Evolutionary conservation across 75 land plant species (phyloP).

Genomic region (Selaginella tamariscina): DNA sequence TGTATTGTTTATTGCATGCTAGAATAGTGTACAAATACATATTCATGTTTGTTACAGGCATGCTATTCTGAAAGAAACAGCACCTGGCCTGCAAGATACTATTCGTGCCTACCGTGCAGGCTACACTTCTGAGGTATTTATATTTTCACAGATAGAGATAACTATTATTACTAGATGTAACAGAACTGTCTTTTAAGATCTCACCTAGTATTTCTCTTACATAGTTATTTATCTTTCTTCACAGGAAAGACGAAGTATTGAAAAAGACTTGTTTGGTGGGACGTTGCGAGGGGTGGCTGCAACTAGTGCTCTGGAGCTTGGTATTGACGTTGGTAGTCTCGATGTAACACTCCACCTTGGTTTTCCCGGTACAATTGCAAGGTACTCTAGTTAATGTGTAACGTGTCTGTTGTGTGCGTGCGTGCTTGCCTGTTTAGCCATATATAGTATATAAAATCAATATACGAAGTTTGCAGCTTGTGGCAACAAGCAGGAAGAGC

Average conservation of each 20-base stretch:
- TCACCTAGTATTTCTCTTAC: background rate
- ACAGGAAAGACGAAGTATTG: constrained; percentile 87
- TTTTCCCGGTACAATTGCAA: constrained; percentile 91
- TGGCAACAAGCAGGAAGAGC: constrained; percentile 99
- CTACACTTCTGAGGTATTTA: constrained; percentile 58
- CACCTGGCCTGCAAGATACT: constrained; percentile 46
- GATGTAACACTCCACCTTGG: constrained; percentile 97
- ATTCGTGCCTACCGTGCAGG: constrained; percentile 85
- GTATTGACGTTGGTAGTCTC: constrained; percentile 92
- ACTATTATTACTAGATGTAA: no score
- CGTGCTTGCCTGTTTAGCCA: background rate
- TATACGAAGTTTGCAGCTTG: constrained; percentile 37
- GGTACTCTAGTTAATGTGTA: constrained; percentile 31
- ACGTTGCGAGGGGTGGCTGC: constrained; percentile 86
- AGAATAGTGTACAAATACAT: no score
- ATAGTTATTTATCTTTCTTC: no score
- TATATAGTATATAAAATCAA: background rate
- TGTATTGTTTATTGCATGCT: background rate
- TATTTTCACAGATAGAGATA: no score
- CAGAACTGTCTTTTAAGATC: background rate
- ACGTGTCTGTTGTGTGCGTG: background rate
- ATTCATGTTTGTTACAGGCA: constrained; percentile 38
- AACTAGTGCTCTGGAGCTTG: constrained; percentile 96
- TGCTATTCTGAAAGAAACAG: constrained; percentile 69
- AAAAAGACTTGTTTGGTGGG: constrained; percentile 76